Evolutionary conservation across 176 grass and related monocot genomes (phyloP), one percentile per base, ranked within the genome.

Genomic region (Tuctoria greenei): DNA sequence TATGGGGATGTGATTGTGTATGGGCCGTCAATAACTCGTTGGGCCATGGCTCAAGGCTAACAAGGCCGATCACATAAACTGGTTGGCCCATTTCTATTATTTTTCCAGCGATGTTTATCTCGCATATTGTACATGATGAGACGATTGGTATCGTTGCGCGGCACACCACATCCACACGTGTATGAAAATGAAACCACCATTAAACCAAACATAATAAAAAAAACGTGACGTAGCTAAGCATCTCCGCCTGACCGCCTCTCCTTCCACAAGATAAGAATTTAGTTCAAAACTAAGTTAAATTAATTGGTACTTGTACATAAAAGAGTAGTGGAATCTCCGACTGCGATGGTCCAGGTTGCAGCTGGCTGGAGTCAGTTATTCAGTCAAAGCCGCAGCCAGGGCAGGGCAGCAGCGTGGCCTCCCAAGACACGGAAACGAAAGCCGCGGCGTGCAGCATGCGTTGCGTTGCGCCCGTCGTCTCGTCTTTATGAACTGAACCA

Each of bases 401-500:
- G n/a, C n/a, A n/a, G n/a, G n/a, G n/a, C n/a, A n/a, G n/a, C n/a
- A n/a, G n/a, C 47, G 47, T 16, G 16, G 47, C 47, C 47, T 51
- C 47, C 47, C 4, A 56, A 56, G 24, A 56, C 5, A 50, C 1
- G 8, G 10, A 56, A 56, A 17, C 16, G 45, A 13, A 17, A 5
- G 46, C 4, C 3, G 15, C 4, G 1, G 13, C 3, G 5, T 17
- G 47, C 47, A 51, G 47, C 47, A 10, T 10, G n/a, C n/a, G n/a
- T n/a, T n/a, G n/a, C n/a, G n/a, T 4, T 51, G 16, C 47, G 14
- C 4, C 14, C 45, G 5, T 41, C 15, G 45, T 52, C 68, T 31
- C n/a, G n/a, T n/a, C n/a, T 71, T 52, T 71, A 71, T 71, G 50
- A 71, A 51, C 27, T 47, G 67, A n/a, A n/a, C n/a, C 66, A 69